Conservation (phyloP, 805 yeast species). For the Ogataea methylovora region DNA sequence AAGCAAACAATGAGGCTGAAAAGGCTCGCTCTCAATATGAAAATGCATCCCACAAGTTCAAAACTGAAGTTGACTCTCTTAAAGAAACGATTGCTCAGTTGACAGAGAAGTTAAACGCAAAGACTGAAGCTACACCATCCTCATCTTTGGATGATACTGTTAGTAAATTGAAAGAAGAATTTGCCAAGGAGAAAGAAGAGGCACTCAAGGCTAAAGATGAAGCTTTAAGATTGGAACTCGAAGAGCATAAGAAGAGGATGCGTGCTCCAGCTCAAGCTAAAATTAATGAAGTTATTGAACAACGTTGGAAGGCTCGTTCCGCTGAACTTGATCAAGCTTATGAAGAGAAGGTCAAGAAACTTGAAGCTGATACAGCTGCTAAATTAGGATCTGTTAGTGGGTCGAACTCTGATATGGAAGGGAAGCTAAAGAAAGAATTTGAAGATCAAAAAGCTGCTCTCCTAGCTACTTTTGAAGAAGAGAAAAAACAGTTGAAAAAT, state of each 20-base stretch:
- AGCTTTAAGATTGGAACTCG: slow-evolving; percentile 12
- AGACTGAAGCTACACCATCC: background rate
- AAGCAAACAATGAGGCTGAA: slow-evolving; percentile 6
- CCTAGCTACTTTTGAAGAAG: slow-evolving; percentile 13
- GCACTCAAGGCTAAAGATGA: slow-evolving; percentile 10
- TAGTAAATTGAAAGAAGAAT: slow-evolving; percentile 13
- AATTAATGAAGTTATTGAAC: slow-evolving; percentile 28
- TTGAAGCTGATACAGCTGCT: slow-evolving; percentile 7
- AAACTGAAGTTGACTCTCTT: slow-evolving; percentile 10
- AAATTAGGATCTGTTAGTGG: slow-evolving; percentile 3
- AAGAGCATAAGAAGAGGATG: slow-evolving; percentile 24
- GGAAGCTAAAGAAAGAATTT: slow-evolving; percentile 13
- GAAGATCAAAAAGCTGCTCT: slow-evolving; percentile 14
- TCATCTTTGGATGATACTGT: too few species aligned
- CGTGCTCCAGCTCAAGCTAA: slow-evolving; percentile 31
- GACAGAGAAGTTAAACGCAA: slow-evolving; percentile 3
- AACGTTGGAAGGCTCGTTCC: slow-evolving; percentile 24
- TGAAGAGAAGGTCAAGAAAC: slow-evolving; percentile 13
- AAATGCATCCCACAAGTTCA: slow-evolving; percentile 7
- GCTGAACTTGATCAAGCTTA: slow-evolving; percentile 27
- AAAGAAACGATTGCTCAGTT: slow-evolving; percentile 10
- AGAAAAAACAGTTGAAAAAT: slow-evolving; percentile 31
- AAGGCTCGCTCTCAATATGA: slow-evolving; percentile 6
- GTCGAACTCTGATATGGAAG: slow-evolving; percentile 2
- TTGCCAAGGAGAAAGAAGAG: slow-evolving; percentile 12